These are phyloP conservation scores for Trichoderma asperellum DNA, from an alignment of 2,329 filamentous ascomycete genomes.

Conservation along the genomic window DNA sequence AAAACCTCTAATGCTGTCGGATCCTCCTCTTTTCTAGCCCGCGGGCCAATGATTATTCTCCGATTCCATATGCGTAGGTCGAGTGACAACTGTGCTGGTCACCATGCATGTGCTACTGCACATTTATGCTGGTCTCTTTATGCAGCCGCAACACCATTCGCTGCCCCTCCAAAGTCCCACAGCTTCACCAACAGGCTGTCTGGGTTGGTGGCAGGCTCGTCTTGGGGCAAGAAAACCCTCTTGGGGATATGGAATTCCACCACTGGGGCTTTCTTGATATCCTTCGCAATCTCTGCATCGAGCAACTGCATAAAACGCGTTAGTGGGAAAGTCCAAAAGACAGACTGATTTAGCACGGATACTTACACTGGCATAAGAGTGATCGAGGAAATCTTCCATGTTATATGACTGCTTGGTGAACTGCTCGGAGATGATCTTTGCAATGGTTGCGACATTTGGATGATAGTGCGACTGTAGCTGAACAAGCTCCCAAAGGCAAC, in stretches of 20 bases:
- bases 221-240: constrained; percentile 68
- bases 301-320: constrained; percentile 63
- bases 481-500: constrained; percentile 92
- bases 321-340: constrained; percentile 35
- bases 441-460: constrained; percentile 91
- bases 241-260: constrained; percentile 95
- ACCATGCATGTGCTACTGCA: constrained; percentile 19
- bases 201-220: constrained; percentile 50
- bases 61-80: constrained; percentile 9
- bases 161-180: constrained; percentile 57
- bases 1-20: not conserved
- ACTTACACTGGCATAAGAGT: constrained; percentile 82
- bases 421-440: constrained; percentile 92
- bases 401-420: constrained; percentile 96
- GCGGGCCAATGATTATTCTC: constrained; percentile 2
- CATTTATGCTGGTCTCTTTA: not conserved
- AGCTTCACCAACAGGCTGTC: constrained; percentile 63
- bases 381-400: constrained; percentile 95
- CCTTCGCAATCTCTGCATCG: constrained; percentile 80
- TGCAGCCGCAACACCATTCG: constrained; percentile 22
- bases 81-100: constrained; percentile 7
- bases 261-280: constrained; percentile 82
- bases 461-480: constrained; percentile 93
- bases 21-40: not conserved
- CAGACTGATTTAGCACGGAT: not conserved